Evolutionary conservation across 257 asterid genomes (phyloP), one percentile per base, ranked within the genome.

Genomic region (Anisodus acutangulus): DNA sequence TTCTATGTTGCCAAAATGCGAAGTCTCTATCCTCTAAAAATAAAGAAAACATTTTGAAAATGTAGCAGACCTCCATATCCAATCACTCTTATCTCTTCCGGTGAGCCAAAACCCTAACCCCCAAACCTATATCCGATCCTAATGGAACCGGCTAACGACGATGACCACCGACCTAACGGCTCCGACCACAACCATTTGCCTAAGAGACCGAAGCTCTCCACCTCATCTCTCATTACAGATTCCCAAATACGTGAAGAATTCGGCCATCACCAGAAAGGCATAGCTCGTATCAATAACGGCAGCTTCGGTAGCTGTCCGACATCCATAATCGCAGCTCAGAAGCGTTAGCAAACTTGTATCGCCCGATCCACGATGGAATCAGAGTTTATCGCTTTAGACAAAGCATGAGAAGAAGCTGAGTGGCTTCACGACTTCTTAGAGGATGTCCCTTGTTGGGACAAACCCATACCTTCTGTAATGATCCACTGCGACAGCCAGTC

Each of bases 301-400:
- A 94, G 98, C 88, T 96, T 96, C 78, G 99, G 99, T 6, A 90
- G 98, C 88, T 96, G 98, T 82, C 99, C 99, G 6, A 90, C 98
- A 39, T 94, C 98, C 79, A 92, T 96, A 88, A 90, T 96, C 86
- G 90, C 94, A 22, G 95, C 99, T 43, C 99, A 96, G 90, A 90
- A 88, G 89, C 82, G 83, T 9, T 93, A 97, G 98, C 98, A 94
- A 49, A n/a, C n/a, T n/a, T 22, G 26, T 0, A 22, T 22, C 26
- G 26, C 26, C 26, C 26, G 26, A 22, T 22, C 26, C 26, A 22
- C 26, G 26, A 22, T 22, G 26, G 26, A 22, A 22, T 22, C 26
- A 22, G 0, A 22, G 26, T 22, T 22, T 22, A 22, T 22, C 26
- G 26, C 26, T 22, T 22, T 22, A 22, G 0, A 22, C 26, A 22